Evolutionary conservation across 176 grass and related monocot genomes (phyloP), one percentile per base, ranked within the genome.

Genomic region (Rhynchospora pubera): DNA sequence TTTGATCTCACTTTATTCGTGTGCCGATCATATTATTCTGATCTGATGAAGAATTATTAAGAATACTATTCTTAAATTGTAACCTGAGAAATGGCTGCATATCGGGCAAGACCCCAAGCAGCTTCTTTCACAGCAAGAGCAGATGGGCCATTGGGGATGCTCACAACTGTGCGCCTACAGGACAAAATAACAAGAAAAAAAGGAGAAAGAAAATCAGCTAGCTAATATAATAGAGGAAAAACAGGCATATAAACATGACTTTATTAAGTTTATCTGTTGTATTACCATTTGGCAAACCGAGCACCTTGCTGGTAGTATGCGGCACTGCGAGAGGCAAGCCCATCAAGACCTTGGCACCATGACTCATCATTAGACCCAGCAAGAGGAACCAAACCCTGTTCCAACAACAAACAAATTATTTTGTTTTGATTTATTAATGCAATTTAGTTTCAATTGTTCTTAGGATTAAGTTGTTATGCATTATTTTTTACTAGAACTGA

Each of bases 281-380:
- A 85, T 89, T 82, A 99, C 96, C 97, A 99, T 90, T 99, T 99
- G 57, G 91, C 91, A 19, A 99, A 99, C 82, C 97, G 97, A 22
- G 97, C 97, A 18, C 97, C 97, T 65, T 90, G 87, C 85, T 96
- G 89, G 84, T 99, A 99, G 89, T 99, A 99, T 11, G 97, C 93
- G 12, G 97, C 93, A 52, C 88, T 90, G 15, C 97, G 87, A 1
- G 97, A 99, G 39, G 97, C 93, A 66, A 99, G 93, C 83, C 97
- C 97, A 30, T 99, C 97, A 26, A 99, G 86, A 84, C 97, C 97
- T 86, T 96, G 97, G 86, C 97, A 99, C 97, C 97, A 99, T 50
- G 91, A 99, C 85, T 99, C 97, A 9, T 89, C 75, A 66, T 99
- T 96, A 62, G 97, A 99, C 55, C 97, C 93, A 87, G 46, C 65